A percentile compares a stretch with the other conserved stretches of the same genome.
These are phyloP conservation scores for Warburgia ugandensis DNA, from an alignment of 164 flowering plant genomes.

Conservation along the genomic window DNA sequence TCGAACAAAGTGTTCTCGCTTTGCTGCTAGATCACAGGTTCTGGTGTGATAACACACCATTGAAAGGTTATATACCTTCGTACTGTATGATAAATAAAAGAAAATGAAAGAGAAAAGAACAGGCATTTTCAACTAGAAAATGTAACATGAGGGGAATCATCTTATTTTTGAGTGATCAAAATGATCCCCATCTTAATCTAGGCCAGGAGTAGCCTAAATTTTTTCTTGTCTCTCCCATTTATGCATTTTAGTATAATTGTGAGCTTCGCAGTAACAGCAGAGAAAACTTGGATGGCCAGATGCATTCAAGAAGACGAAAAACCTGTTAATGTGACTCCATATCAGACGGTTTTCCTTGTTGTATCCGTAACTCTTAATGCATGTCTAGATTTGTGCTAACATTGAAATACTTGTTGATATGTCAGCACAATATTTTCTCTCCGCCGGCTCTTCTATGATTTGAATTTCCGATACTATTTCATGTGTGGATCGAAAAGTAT, in stretches of 20 bases:
- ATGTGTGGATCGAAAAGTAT: too few species aligned
- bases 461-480: too few species aligned
- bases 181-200: neutral
- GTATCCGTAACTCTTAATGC: neutral
- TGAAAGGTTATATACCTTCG: neutral
- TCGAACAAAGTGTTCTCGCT: slow-evolving; percentile 15
- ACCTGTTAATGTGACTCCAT: neutral
- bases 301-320: neutral
- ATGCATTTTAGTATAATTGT: slow-evolving; percentile 2
- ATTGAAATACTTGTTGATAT: too few species aligned
- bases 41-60: slow-evolving; percentile 23
- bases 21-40: slow-evolving; percentile 28
- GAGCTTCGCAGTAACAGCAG: neutral
- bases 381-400: neutral
- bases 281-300: neutral
- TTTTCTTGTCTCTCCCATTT: neutral
- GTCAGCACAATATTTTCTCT: too few species aligned
- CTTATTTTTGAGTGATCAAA: neutral
- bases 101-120: neutral
- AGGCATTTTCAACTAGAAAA: slow-evolving; percentile 4
- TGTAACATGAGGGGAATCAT: neutral
- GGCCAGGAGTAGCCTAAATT: neutral
- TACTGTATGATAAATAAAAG: slow-evolving; percentile 3
- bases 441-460: too few species aligned
- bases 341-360: neutral